Percentiles rank a stretch among this genome's conserved stretches.
phyloP scores from a whole-genome alignment of 176 grass and related monocot genomes.

The Hordeum vulgare region DNA sequence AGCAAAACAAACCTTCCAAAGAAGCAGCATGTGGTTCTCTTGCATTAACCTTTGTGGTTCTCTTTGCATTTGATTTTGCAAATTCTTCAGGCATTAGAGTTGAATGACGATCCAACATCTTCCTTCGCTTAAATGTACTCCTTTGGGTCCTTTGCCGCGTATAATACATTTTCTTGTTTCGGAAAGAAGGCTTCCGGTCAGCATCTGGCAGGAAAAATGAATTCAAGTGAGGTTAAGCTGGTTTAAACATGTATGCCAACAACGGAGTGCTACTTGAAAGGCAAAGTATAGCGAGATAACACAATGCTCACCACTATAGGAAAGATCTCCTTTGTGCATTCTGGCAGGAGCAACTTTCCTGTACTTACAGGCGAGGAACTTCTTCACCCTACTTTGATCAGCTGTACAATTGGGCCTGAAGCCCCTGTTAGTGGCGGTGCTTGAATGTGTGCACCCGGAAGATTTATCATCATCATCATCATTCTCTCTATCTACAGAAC shows the following conservation, averaged over 20 bases:
- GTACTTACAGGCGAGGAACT: conserved; percentile 52
- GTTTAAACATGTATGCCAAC: conserved; percentile 7
- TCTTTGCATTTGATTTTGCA: conserved; percentile 30
- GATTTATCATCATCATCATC: conserved; percentile 84
- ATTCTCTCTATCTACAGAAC: conserved; percentile 65
- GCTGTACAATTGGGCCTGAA: conserved; percentile 53
- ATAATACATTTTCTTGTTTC: conserved; percentile 69
- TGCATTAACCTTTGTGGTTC: conserved; percentile 21
- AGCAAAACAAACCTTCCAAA: conserved; percentile 42
- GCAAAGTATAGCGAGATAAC: background rate
- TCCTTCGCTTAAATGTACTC: conserved; percentile 84
- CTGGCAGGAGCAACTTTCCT: conserved; percentile 45
- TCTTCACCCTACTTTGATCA: conserved; percentile 60
- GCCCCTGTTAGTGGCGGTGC: conserved; percentile 46
- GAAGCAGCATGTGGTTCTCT: conserved; percentile 21
- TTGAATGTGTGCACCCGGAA: conserved; percentile 80
- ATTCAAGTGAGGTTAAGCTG: conserved; percentile 35
- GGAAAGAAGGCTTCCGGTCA: conserved; percentile 57
- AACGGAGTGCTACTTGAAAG: conserved; percentile 12
- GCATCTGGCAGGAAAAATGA: conserved; percentile 51
- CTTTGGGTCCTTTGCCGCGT: conserved; percentile 82
- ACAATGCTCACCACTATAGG: conserved; percentile 46
- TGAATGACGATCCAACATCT: conserved; percentile 53
- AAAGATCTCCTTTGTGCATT: conserved; percentile 43
- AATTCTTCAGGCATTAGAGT: conserved; percentile 35